Evolutionary conservation across 768 basidiomycete species (phyloP).

Genomic region (Panellus pusillus): DNA sequence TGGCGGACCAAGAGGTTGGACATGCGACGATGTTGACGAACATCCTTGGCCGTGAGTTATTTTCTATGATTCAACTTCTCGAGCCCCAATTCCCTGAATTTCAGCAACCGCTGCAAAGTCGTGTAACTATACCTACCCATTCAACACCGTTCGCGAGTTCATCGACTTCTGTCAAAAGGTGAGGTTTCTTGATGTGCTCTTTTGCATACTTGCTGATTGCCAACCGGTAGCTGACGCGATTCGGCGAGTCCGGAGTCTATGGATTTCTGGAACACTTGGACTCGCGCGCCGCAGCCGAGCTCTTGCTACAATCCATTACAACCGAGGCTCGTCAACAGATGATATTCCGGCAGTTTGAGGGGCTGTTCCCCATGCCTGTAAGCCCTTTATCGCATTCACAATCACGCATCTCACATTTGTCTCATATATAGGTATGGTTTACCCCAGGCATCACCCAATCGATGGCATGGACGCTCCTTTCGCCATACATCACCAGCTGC

Average conservation of each 20-base stretch:
- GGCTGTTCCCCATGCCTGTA: slow-evolving; percentile 60
- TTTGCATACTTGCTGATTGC: not conserved
- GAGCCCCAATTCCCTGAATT: not conserved
- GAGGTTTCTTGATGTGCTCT: not conserved
- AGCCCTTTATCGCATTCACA: slow-evolving; percentile 3
- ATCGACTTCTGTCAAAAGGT: slow-evolving; percentile 60
- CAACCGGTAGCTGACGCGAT: slow-evolving; percentile 40
- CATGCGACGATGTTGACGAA: slow-evolving; percentile 57
- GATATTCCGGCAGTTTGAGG: slow-evolving; percentile 63
- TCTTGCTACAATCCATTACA: slow-evolving; percentile 57
- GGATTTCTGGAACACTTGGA: slow-evolving; percentile 68
- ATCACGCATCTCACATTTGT: not conserved
- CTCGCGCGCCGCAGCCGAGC: slow-evolving; percentile 49
- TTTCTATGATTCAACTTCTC: not conserved
- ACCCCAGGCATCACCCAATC: slow-evolving; percentile 58
- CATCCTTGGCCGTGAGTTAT: slow-evolving; percentile 41
- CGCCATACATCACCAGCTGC: slow-evolving; percentile 52
- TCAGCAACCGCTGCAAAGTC: slow-evolving; percentile 46
- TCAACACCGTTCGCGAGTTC: slow-evolving; percentile 56
- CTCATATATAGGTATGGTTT: slow-evolving; percentile 38
- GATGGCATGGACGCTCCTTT: slow-evolving; percentile 62
- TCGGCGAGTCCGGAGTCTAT: slow-evolving; percentile 59
- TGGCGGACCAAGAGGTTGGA: slow-evolving; percentile 65
- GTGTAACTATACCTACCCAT: slow-evolving; percentile 59
- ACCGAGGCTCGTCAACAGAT: slow-evolving; percentile 68